Conservation (phyloP, 306 rosid genomes). For the Parietaria judaica region DNA sequence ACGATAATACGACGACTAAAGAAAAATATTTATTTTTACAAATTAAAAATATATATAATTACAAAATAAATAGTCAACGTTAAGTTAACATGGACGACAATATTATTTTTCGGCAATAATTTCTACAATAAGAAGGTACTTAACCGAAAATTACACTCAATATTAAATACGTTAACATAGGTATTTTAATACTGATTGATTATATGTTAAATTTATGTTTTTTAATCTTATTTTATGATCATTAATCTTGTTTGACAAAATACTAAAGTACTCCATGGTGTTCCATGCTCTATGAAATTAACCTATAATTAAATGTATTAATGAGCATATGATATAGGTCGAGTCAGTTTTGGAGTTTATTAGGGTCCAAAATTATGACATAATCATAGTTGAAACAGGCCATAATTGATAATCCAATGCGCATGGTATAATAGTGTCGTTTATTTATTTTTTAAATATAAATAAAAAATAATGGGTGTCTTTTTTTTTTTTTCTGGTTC, state of each 20-base stretch:
- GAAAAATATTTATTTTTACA: too few species aligned
- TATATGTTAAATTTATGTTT: too few species aligned
- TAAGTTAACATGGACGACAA: too few species aligned
- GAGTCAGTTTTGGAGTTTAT: conserved; percentile 18
- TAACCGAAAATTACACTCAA: too few species aligned
- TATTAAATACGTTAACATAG: too few species aligned
- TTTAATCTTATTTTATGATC: background rate
- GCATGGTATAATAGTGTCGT: background rate
- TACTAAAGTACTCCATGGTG: background rate
- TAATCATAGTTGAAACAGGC: conserved; percentile 23
- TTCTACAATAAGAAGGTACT: too few species aligned
- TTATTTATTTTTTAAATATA: conserved; percentile 9
- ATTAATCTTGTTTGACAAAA: background rate
- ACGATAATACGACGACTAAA: too few species aligned
- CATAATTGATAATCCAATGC: conserved; percentile 18
- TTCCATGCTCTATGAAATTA: conserved; percentile 2
- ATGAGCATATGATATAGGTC: conserved; percentile 18
- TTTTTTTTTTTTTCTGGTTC: conserved; percentile 29
- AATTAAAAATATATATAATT: too few species aligned
- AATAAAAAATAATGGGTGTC: conserved; percentile 47
- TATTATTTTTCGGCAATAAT: too few species aligned
- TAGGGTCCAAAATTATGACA: conserved; percentile 39
- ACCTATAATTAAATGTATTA: conserved; percentile 10
- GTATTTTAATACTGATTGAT: too few species aligned
- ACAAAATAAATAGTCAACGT: too few species aligned